These are phyloP conservation scores for Mangifera indica DNA, from an alignment of 345 rosid genomes.

Conservation along the genomic window DNA sequence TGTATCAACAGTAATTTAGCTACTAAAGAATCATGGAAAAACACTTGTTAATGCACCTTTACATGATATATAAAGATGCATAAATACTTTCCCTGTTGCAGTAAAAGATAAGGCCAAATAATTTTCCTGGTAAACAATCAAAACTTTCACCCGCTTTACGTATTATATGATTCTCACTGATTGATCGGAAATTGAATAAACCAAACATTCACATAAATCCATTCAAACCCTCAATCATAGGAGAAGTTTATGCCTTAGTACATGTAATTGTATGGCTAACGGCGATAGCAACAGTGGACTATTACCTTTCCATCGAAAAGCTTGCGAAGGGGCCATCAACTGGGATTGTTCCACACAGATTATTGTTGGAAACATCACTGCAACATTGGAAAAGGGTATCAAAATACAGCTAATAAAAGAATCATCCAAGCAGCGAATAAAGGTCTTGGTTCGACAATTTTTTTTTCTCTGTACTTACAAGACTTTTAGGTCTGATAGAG, in stretches of 20 bases:
- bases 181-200: not conserved
- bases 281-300: not conserved
- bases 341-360: constrained; percentile 71
- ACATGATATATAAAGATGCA: not conserved
- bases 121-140: not conserved
- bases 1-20: not conserved
- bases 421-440: not conserved
- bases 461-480: constrained; percentile 46
- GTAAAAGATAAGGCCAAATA: too few relatives aligned
- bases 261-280: not conserved
- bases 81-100: too few relatives aligned
- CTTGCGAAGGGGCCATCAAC: constrained; percentile 65
- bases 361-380: constrained; percentile 71
- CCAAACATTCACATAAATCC: not conserved
- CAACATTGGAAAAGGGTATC: constrained; percentile 9
- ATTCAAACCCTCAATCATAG: not conserved
- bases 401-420: constrained; percentile 6
- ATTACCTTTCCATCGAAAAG: constrained; percentile 59
- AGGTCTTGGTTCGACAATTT: not conserved
- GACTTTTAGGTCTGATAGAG: constrained; percentile 54
- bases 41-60: not conserved
- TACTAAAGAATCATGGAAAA: not conserved
- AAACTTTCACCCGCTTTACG: not conserved
- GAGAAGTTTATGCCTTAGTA: not conserved
- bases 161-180: not conserved